Evolutionary conservation across 2,329 filamentous ascomycete genomes (phyloP).

Genomic region (Cercospora citrullina): DNA sequence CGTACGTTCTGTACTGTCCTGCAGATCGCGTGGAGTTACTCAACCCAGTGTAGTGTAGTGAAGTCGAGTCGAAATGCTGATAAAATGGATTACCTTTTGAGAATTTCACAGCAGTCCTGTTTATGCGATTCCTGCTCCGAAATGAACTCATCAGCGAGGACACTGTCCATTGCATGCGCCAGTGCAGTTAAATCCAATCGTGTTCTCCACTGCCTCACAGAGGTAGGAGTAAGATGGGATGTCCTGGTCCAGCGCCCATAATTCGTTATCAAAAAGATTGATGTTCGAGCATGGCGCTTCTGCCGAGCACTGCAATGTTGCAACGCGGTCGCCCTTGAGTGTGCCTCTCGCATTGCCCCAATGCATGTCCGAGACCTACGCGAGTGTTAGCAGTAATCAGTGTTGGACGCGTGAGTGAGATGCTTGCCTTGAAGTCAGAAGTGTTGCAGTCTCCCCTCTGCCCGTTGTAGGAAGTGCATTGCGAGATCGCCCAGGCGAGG

Average conservation of each 20-base stretch:
- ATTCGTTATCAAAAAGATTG: constrained; percentile 25
- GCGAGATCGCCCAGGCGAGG: constrained; percentile 33
- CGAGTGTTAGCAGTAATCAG: not conserved
- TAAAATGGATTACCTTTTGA: not conserved
- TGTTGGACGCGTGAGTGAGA: not conserved
- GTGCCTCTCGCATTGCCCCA: constrained; percentile 39
- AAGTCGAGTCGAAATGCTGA: not conserved
- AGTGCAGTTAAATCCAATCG: constrained; percentile 32
- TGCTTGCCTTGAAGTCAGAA: constrained; percentile 39
- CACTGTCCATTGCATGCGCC: constrained; percentile 23
- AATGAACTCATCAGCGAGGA: constrained; percentile 46
- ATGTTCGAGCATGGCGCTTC: constrained; percentile 34
- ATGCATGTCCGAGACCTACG: constrained; percentile 40
- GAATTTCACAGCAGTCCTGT: not conserved
- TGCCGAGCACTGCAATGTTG: constrained; percentile 34
- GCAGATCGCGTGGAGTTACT: not conserved
- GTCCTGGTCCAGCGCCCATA: constrained; percentile 24
- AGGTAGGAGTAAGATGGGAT: constrained; percentile 27
- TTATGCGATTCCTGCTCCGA: constrained; percentile 38
- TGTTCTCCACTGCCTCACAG: constrained; percentile 31
- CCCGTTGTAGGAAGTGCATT: constrained; percentile 33
- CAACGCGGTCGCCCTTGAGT: constrained; percentile 28
- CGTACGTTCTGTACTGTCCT: not conserved
- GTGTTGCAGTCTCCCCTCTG: constrained; percentile 31
- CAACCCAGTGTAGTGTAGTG: not conserved